Evolutionary conservation across 257 asterid genomes (phyloP).

Genomic region (Solanum ahanhuiri): DNA sequence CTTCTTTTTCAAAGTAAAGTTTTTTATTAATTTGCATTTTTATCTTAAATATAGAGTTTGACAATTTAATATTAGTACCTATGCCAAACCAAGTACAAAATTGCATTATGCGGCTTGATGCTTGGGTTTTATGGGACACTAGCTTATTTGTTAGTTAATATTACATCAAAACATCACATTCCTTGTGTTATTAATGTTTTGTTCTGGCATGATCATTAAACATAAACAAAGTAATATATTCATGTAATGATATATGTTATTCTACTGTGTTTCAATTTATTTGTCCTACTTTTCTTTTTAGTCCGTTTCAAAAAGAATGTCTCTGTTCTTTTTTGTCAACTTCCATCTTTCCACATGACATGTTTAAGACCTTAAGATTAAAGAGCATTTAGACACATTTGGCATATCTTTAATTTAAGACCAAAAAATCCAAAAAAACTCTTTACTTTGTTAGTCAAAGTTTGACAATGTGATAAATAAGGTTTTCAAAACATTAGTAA

Average conservation of each 20-base stretch:
- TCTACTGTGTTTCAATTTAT: neutral
- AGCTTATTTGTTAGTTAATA: neutral
- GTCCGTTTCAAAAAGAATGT: neutral
- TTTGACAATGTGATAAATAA: neutral
- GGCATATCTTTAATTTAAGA: no score
- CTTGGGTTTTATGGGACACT: slow-evolving; percentile 16
- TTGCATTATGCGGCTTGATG: slow-evolving; percentile 8
- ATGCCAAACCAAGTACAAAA: neutral
- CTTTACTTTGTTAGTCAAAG: neutral
- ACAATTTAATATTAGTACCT: neutral
- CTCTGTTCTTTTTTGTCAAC: neutral
- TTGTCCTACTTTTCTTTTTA: neutral
- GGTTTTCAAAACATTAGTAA: neutral
- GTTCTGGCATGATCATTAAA: neutral
- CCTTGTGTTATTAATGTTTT: neutral
- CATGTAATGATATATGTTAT: neutral
- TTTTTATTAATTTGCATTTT: neutral
- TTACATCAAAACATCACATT: neutral
- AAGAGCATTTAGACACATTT: no score
- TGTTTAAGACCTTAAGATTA: neutral
- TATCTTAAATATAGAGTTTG: neutral
- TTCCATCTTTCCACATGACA: neutral
- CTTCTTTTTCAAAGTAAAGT: slow-evolving; percentile 5
- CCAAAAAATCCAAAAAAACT: no score
- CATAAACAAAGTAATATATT: neutral